These are phyloP conservation scores for Didymella pinodella DNA, from an alignment of 2,329 filamentous ascomycete species.

Conservation along the genomic window DNA sequence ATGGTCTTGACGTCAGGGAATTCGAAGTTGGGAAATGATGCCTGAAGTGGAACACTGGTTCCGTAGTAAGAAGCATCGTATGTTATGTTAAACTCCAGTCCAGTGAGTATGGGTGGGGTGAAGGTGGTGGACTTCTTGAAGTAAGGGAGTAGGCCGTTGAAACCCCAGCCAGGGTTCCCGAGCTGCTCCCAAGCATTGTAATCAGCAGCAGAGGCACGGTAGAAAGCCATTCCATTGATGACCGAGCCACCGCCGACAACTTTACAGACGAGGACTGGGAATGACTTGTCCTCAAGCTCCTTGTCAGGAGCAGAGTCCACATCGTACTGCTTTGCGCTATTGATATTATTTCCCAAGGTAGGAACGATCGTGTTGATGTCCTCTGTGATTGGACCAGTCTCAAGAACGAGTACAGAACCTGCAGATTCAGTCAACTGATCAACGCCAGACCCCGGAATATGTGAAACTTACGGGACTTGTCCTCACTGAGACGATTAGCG, in stretches of 20 bases:
- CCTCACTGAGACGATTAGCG: slow-evolving; percentile 32
- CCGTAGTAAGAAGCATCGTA: slow-evolving; percentile 12
- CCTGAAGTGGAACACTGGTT: slow-evolving; percentile 7
- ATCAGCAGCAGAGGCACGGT: slow-evolving; percentile 40
- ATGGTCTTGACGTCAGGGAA: slow-evolving; percentile 20
- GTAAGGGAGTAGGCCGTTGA: slow-evolving; percentile 54
- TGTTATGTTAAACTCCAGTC: slow-evolving; percentile 10
- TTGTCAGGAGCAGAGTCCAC: slow-evolving; percentile 27
- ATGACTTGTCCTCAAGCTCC: slow-evolving; percentile 31
- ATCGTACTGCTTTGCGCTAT: slow-evolving; percentile 23
- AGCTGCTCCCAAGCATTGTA: slow-evolving; percentile 63
- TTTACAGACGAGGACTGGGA: slow-evolving; percentile 24
- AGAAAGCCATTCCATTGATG: slow-evolving; percentile 37
- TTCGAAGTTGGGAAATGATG: slow-evolving; percentile 8
- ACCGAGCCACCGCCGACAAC: slow-evolving; percentile 45
- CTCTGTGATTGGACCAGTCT: slow-evolving; percentile 27
- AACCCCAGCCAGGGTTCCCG: slow-evolving; percentile 64
- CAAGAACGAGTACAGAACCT: slow-evolving; percentile 32
- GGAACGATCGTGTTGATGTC: slow-evolving; percentile 22
- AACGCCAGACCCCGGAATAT: background rate
- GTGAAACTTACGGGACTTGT: slow-evolving; percentile 19
- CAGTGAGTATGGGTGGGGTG: slow-evolving; percentile 6
- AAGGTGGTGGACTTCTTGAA: slow-evolving; percentile 37
- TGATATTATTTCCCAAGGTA: slow-evolving; percentile 22
- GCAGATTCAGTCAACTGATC: slow-evolving; percentile 2